Evolutionary conservation across 805 yeast species (phyloP).

Genomic region (Teunomyces gatunensis): DNA sequence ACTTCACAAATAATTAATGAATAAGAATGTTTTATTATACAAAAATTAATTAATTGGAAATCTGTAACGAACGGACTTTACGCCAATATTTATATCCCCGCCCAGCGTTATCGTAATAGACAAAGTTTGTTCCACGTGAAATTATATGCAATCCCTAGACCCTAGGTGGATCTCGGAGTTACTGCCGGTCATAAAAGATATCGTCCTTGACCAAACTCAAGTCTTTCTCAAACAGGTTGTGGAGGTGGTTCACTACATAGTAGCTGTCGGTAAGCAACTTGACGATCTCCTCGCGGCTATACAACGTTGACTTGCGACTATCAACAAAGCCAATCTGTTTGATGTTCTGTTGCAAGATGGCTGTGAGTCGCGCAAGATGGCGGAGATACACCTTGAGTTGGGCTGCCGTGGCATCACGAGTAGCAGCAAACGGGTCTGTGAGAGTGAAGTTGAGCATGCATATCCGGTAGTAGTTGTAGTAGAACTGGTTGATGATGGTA

Average conservation of each 20-base stretch:
- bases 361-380: constrained; percentile 13
- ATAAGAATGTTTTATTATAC: too few relatives aligned
- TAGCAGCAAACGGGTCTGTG: constrained; percentile 1
- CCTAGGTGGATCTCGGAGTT: too few relatives aligned
- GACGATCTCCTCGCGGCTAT: constrained; percentile 20
- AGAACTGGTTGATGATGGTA: constrained; percentile 7
- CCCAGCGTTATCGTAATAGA: too few relatives aligned
- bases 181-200: constrained; percentile 16
- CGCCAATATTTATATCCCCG: too few relatives aligned
- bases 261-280: constrained; percentile 22
- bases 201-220: constrained; percentile 18
- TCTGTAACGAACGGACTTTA: too few relatives aligned
- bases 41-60: too few relatives aligned
- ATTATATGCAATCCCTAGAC: too few relatives aligned
- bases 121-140: too few relatives aligned
- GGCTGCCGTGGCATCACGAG: constrained; percentile 4
- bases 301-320: constrained; percentile 4
- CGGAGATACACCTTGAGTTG: constrained; percentile 10
- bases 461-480: constrained; percentile 16
- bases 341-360: constrained; percentile 17
- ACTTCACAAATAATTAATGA: too few relatives aligned
- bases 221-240: constrained; percentile 19
- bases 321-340: constrained; percentile 15
- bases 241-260: constrained; percentile 19
- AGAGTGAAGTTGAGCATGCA: constrained; percentile 11